Conservation (phyloP, 441 rosid species). For the Gossypium schwendimanii region DNA sequence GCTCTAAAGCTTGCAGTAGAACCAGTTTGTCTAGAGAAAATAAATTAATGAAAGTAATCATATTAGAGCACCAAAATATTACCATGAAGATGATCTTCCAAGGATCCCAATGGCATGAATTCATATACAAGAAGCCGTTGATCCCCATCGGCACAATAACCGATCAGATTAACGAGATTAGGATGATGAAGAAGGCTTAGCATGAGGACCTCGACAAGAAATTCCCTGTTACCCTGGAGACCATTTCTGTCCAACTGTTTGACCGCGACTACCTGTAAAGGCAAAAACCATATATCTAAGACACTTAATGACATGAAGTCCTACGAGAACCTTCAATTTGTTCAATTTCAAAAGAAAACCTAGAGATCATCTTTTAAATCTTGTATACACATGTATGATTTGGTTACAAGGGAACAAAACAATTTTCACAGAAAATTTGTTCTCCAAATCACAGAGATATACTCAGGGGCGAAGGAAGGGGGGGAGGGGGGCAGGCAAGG, state of each 20-base stretch:
- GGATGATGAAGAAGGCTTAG: conserved; percentile 95
- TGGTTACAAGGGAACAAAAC: not conserved
- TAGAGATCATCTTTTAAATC: not conserved
- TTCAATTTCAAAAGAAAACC: not conserved
- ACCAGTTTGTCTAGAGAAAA: not conserved
- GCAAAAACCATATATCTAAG: not conserved
- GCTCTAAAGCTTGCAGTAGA: not conserved
- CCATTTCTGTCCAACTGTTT: conserved; percentile 95
- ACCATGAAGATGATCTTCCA: conserved; percentile 98
- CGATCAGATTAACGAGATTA: conserved; percentile 88
- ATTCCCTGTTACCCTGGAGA: conserved; percentile 94
- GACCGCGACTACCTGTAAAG: conserved; percentile 80
- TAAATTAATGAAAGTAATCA: not conserved
- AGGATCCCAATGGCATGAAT: conserved; percentile 88
- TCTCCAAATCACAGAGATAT: not conserved
- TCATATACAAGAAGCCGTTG: conserved; percentile 96
- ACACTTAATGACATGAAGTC: not conserved
- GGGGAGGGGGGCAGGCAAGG: too few relatives aligned
- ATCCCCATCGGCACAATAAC: conserved; percentile 98
- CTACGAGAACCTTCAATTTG: not conserved
- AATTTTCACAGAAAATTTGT: not conserved
- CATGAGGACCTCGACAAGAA: conserved; percentile 98
- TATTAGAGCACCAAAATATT: conserved; percentile 13
- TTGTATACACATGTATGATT: not conserved
- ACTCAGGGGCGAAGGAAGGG: not conserved